Conservation (phyloP, 176 grass and related monocot species). For the Coix lacrymajobi region DNA sequence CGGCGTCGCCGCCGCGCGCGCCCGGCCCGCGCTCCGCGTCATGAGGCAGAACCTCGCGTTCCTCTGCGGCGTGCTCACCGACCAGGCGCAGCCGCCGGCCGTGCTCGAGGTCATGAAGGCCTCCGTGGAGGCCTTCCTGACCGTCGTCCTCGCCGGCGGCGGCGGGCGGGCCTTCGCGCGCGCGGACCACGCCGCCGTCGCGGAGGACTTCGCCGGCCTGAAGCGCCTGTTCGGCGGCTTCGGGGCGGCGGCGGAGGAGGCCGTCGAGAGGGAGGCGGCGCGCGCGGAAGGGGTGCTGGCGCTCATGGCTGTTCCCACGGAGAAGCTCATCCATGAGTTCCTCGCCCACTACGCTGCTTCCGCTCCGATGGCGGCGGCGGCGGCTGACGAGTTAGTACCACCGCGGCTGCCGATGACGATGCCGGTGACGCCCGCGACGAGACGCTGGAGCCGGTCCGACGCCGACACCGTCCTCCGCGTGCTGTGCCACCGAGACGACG, state of each 20-base stretch:
- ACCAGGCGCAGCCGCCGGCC: constrained; percentile 36
- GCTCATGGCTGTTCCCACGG: constrained; percentile 48
- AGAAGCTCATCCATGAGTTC: constrained; percentile 50
- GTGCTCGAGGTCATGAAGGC: constrained; percentile 47
- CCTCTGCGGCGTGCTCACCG: constrained; percentile 38
- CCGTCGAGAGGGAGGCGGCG: constrained; percentile 34
- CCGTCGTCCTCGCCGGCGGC: constrained; percentile 54
- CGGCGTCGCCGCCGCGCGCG: constrained; percentile 10
- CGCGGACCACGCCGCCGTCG: constrained; percentile 21
- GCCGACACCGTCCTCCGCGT: constrained; percentile 53
- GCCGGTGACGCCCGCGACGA: constrained; percentile 29
- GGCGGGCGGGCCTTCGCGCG: constrained; percentile 30
- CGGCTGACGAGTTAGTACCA: background rate
- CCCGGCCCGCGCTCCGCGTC: constrained; percentile 27
- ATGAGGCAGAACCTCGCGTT: constrained; percentile 54
- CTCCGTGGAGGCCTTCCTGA: constrained; percentile 46
- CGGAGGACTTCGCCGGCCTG: constrained; percentile 48
- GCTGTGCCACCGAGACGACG: constrained; percentile 70
- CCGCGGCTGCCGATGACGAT: constrained; percentile 13
- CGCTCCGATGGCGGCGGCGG: background rate
- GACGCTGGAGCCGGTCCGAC: constrained; percentile 51
- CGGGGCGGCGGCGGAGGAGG: constrained; percentile 41
- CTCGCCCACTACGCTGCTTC: background rate
- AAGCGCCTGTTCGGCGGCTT: constrained; percentile 45
- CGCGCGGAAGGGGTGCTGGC: constrained; percentile 37